These are phyloP conservation scores for Phaseolus coccineus DNA, from an alignment of 331 rosid genomes.

Conservation along the genomic window DNA sequence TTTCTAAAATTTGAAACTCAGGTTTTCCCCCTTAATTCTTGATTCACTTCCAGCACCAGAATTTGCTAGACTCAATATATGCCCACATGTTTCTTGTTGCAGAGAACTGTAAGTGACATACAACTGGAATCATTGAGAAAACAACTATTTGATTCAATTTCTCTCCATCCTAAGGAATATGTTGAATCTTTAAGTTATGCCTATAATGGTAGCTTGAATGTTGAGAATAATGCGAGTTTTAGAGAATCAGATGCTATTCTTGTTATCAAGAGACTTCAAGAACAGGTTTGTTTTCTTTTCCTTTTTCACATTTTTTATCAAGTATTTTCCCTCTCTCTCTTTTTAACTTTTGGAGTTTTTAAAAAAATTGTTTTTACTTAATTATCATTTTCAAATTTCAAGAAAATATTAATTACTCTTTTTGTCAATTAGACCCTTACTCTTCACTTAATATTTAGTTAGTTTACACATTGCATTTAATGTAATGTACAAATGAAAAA, in stretches of 20 bases:
- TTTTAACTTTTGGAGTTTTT: no score
- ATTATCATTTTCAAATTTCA: no score
- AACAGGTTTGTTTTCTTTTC: constrained; percentile 62
- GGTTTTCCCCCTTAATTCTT: constrained; percentile 47
- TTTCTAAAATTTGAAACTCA: constrained; percentile 68
- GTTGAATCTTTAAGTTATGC: constrained; percentile 50
- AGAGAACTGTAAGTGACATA: constrained; percentile 77
- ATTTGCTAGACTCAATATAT: constrained; percentile 19
- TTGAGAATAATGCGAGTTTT: constrained; percentile 56
- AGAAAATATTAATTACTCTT: no score
- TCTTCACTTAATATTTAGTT: no score
- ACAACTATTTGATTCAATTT: constrained; percentile 59
- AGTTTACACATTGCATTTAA: no score
- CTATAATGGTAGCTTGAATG: constrained; percentile 42
- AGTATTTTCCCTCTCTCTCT: no score
- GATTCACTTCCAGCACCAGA: constrained; percentile 25
- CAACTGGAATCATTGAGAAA: constrained; percentile 70
- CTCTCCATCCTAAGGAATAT: constrained; percentile 42
- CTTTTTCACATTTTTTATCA: constrained; percentile 3
- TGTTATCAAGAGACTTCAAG: constrained; percentile 89
- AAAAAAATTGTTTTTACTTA: no score
- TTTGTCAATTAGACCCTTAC: no score
- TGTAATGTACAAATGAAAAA: no score
- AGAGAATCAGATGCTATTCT: constrained; percentile 76
- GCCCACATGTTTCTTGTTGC: constrained; percentile 44